These are phyloP conservation scores for Baudoinia panamericana DNA, from an alignment of 495 filamentous ascomycete species.

Conservation along the genomic window DNA sequence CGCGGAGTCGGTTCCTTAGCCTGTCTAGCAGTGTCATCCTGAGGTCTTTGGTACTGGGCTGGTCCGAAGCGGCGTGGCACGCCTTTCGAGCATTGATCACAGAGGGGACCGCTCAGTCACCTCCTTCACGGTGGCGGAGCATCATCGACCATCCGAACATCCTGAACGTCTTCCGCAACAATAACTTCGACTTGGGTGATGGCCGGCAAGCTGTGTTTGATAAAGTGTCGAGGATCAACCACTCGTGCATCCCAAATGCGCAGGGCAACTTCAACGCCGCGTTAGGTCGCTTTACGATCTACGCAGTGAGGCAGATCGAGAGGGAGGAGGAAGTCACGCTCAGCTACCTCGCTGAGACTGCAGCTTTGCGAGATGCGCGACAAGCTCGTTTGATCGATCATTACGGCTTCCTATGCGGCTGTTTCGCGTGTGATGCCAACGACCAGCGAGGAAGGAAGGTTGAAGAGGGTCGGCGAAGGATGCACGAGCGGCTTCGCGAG, in stretches of 20 bases:
- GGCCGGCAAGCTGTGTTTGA: slow-evolving; percentile 16
- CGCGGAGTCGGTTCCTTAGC: neutral
- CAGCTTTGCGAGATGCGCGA: slow-evolving; percentile 8
- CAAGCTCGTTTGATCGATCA: slow-evolving; percentile 6
- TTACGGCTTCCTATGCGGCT: slow-evolving; percentile 21
- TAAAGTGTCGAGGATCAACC: slow-evolving; percentile 19
- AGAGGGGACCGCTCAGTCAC: neutral
- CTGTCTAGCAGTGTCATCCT: slow-evolving; percentile 1
- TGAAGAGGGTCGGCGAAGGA: neutral
- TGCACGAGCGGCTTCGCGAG: neutral
- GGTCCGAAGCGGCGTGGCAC: slow-evolving; percentile 1
- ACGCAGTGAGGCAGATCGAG: slow-evolving; percentile 19
- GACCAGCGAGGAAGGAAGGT: neutral
- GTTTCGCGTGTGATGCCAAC: slow-evolving; percentile 2
- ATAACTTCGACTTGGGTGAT: slow-evolving; percentile 5
- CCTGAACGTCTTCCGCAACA: slow-evolving; percentile 4
- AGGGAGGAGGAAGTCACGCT: slow-evolving; percentile 23
- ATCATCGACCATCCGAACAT: neutral
- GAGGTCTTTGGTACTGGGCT: neutral
- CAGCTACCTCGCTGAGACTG: slow-evolving; percentile 16
- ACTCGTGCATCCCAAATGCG: slow-evolving; percentile 22
- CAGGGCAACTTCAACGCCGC: slow-evolving; percentile 22
- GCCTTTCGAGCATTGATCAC: neutral
- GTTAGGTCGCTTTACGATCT: slow-evolving; percentile 15
- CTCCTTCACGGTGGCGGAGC: neutral